These are phyloP conservation scores for Penicillium riverlandense DNA, from an alignment of 495 filamentous ascomycete species.

Conservation along the genomic window DNA sequence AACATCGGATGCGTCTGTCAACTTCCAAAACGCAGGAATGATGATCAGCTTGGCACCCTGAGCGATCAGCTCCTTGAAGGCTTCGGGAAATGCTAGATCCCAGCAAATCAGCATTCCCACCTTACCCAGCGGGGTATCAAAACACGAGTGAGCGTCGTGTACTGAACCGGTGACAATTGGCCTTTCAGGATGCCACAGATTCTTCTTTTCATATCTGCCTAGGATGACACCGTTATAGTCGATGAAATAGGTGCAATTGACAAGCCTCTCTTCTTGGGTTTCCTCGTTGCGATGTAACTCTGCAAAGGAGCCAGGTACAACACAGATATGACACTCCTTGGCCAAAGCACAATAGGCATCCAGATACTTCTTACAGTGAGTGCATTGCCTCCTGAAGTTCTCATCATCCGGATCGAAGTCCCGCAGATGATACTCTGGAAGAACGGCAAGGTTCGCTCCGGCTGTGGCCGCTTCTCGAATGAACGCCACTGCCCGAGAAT, in stretches of 20 bases:
- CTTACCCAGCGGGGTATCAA: slow-evolving; percentile 60
- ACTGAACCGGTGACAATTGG: slow-evolving; percentile 38
- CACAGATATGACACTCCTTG: slow-evolving; percentile 31
- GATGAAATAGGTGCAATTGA: slow-evolving; percentile 71
- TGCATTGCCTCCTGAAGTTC: no score
- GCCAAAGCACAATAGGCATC: slow-evolving; percentile 57
- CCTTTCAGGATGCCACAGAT: slow-evolving; percentile 60
- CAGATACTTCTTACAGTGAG: slow-evolving; percentile 39
- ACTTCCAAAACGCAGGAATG: slow-evolving; percentile 61
- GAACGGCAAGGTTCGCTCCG: slow-evolving; percentile 4
- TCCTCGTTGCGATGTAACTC: no score
- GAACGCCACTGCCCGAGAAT: slow-evolving; percentile 2
- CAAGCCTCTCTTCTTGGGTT: slow-evolving; percentile 2
- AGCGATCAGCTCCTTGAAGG: slow-evolving; percentile 60
- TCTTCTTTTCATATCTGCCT: slow-evolving; percentile 68
- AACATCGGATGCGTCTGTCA: slow-evolving; percentile 47
- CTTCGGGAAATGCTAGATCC: slow-evolving; percentile 78
- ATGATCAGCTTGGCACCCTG: slow-evolving; percentile 71
- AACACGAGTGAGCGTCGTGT: slow-evolving; percentile 48
- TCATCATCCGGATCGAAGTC: no score
- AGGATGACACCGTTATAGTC: slow-evolving; percentile 49
- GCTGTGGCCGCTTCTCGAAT: slow-evolving; percentile 6
- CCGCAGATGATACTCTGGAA: slow-evolving; percentile 7
- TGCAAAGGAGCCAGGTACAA: no score
- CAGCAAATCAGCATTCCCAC: slow-evolving; percentile 75